phyloP scores from a whole-genome alignment of 2,329 filamentous ascomycete species.

The Aphanoascus verrucosus region DNA sequence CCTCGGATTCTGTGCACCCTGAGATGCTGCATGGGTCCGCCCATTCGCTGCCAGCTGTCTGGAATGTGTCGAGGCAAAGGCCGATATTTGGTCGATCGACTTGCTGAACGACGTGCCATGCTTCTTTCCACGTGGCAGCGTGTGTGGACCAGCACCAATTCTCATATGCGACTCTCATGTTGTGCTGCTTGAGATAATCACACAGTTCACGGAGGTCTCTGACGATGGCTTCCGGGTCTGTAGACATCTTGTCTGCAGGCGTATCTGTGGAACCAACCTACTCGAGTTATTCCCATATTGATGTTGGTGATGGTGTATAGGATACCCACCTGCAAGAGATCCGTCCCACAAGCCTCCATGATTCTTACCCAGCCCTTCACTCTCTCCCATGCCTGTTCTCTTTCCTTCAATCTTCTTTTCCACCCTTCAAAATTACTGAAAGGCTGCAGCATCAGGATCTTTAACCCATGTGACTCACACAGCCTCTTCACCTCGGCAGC shows the following conservation, averaged over 20 bases:
- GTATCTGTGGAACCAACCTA: constrained; percentile 55
- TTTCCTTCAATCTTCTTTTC: constrained; percentile 46
- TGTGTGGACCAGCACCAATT: constrained; percentile 74
- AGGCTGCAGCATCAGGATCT: constrained; percentile 62
- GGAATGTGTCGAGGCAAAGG: constrained; percentile 68
- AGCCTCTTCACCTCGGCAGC: constrained; percentile 46
- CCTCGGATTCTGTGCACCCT: constrained; percentile 43
- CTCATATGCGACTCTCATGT: constrained; percentile 60
- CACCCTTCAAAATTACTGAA: constrained; percentile 71
- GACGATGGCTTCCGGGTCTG: constrained; percentile 43
- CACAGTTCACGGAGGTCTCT: constrained; percentile 54
- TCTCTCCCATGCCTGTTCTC: constrained; percentile 52
- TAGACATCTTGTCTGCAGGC: constrained; percentile 43
- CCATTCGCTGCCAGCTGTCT: constrained; percentile 62
- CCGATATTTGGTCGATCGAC: constrained; percentile 58
- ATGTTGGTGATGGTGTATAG: neutral
- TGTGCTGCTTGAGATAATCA: constrained; percentile 48
- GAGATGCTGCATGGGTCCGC: constrained; percentile 57
- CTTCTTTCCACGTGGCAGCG: constrained; percentile 56
- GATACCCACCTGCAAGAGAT: constrained; percentile 54
- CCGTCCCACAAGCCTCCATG: constrained; percentile 58
- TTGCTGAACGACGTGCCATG: constrained; percentile 56
- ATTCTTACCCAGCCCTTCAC: constrained; percentile 59
- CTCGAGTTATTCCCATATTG: neutral
- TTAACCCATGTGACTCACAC: constrained; percentile 45